A percentile compares a stretch with the other conserved stretches of the same genome.
These are phyloP conservation scores for Aciculoconidium aculeatum DNA, from an alignment of 805 yeast species.

Conservation along the genomic window DNA sequence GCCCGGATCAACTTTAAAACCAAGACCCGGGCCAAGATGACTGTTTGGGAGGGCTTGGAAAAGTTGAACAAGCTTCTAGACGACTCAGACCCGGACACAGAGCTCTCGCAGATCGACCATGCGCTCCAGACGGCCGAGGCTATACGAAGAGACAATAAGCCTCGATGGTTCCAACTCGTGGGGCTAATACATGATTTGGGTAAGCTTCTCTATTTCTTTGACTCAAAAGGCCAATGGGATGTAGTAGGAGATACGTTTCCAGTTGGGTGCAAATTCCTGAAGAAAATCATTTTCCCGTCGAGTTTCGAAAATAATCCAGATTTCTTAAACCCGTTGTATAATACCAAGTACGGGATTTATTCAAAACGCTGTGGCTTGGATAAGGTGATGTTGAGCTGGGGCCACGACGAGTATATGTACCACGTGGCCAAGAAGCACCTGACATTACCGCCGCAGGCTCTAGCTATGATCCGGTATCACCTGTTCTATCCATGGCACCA, in stretches of 20 bases:
- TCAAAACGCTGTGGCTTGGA: slow-evolving; percentile 60
- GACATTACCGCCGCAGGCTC: slow-evolving; percentile 55
- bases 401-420: slow-evolving; percentile 76
- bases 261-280: slow-evolving; percentile 62
- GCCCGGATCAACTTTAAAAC: slow-evolving; percentile 69
- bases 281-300: slow-evolving; percentile 54
- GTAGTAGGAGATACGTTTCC: slow-evolving; percentile 79
- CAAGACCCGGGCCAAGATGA: slow-evolving; percentile 58
- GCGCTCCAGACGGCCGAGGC: slow-evolving; percentile 76
- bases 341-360: slow-evolving; percentile 62
- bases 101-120: slow-evolving; percentile 68
- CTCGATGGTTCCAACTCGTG: slow-evolving; percentile 72
- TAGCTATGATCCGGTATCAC: slow-evolving; percentile 72
- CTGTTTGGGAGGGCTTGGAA: slow-evolving; percentile 66
- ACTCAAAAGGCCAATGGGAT: slow-evolving; percentile 74
- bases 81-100: slow-evolving; percentile 73
- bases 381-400: slow-evolving; percentile 71
- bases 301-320: slow-evolving; percentile 59
- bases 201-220: slow-evolving; percentile 61
- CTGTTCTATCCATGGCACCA: slow-evolving; percentile 76
- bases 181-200: slow-evolving; percentile 72
- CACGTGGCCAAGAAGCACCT: slow-evolving; percentile 63
- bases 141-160: slow-evolving; percentile 58
- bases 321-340: slow-evolving; percentile 55
- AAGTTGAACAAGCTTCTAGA: slow-evolving; percentile 58